Conservation (phyloP, 148 eudicot species). For the Camellia japonica region DNA sequence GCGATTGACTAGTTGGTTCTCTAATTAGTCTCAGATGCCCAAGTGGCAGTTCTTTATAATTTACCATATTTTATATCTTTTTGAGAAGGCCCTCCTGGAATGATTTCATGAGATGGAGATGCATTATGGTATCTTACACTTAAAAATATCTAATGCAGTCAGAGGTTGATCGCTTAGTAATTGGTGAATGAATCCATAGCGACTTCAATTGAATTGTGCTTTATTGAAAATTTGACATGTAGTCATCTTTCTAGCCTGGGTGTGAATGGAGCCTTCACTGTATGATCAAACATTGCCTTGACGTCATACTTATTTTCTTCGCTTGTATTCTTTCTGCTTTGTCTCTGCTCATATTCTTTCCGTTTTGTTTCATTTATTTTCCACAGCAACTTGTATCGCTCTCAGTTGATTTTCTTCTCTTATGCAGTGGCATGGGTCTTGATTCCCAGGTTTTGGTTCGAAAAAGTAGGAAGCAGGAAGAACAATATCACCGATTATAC, state of each 20-base stretch:
- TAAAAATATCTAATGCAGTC: background rate
- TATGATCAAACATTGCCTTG: background rate
- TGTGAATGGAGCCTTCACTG: background rate
- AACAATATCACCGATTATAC: constrained; percentile 81
- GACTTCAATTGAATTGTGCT: background rate
- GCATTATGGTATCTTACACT: background rate
- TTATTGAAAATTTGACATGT: background rate
- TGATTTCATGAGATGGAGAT: background rate
- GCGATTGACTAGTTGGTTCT: background rate
- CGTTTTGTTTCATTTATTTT: background rate
- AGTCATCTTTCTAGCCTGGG: background rate
- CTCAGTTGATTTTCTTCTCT: constrained; percentile 13
- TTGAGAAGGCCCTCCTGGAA: background rate
- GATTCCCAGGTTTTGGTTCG: constrained; percentile 94
- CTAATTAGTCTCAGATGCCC: background rate
- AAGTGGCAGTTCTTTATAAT: background rate
- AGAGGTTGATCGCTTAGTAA: background rate
- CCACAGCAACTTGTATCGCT: background rate
- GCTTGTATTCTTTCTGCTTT: too few relatives aligned
- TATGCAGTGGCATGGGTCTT: constrained; percentile 95
- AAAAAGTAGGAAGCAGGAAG: constrained; percentile 97
- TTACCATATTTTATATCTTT: background rate
- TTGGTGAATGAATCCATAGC: background rate
- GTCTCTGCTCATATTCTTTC: constrained; percentile 3
- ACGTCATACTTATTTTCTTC: background rate